These are phyloP conservation scores for Globisporangium irregulare DNA, from an alignment of 352 stramenopile genomes.

Conservation along the genomic window DNA sequence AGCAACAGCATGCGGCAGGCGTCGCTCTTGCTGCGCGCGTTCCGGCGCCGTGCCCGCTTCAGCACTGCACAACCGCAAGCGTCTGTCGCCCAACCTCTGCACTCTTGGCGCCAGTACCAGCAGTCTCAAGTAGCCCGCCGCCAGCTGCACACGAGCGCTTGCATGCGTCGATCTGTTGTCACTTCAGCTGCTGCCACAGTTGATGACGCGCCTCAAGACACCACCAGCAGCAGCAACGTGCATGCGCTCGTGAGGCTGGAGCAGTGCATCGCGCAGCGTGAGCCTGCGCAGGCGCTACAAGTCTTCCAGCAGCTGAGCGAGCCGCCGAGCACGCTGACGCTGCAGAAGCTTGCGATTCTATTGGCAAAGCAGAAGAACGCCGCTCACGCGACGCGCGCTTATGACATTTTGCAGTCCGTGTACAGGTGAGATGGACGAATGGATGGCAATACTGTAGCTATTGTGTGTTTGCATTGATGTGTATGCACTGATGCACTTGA, in stretches of 20 bases:
- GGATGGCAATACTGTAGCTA: neutral
- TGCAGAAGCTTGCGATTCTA: conserved; percentile 53
- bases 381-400: conserved; percentile 22
- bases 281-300: conserved; percentile 29
- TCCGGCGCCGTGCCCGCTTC: neutral
- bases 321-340: conserved; percentile 23
- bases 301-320: conserved; percentile 36
- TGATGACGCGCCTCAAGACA: neutral
- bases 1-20: neutral
- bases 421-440: conserved; percentile 21
- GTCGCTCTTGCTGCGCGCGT: neutral
- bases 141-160: neutral
- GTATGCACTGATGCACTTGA: neutral
- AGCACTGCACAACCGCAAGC: neutral
- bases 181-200: neutral
- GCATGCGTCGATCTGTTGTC: neutral
- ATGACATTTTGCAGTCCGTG: conserved; percentile 42
- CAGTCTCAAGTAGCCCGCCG: neutral
- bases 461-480: neutral
- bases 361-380: conserved; percentile 41
- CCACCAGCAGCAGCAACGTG: neutral
- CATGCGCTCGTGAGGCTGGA: conserved; percentile 29
- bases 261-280: conserved; percentile 31
- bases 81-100: neutral
- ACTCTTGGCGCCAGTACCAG: neutral